phyloP scores from a whole-genome alignment of 495 filamentous ascomycete species.

The Chaetomidium leptoderma region DNA sequence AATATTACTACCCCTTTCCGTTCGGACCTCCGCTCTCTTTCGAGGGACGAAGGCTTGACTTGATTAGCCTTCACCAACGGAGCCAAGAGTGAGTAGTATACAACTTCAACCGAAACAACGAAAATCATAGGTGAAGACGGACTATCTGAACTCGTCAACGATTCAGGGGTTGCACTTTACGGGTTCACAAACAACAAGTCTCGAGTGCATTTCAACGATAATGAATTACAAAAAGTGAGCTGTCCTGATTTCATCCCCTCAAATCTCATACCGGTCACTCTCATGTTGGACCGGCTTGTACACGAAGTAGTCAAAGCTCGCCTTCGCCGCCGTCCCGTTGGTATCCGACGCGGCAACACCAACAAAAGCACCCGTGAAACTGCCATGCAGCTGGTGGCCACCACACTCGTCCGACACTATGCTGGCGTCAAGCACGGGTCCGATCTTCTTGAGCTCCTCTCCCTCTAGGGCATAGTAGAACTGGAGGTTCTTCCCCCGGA shows the following conservation, averaged over 20 bases:
- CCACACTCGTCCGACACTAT: conserved; percentile 55
- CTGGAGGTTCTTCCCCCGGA: conserved; percentile 46
- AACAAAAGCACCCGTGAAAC: conserved; percentile 56
- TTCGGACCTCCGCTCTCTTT: no score
- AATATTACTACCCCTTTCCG: no score
- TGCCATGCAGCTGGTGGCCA: conserved; percentile 52
- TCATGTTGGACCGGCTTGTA: conserved; percentile 47
- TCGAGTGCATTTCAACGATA: no score
- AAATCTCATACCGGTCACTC: conserved; percentile 46
- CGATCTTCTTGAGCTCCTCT: conserved; percentile 46
- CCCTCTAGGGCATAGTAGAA: conserved; percentile 48
- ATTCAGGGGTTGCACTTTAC: no score
- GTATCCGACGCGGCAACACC: conserved; percentile 52
- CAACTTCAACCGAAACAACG: no score
- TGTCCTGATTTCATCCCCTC: not conserved
- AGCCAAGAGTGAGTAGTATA: no score
- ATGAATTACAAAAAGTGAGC: no score
- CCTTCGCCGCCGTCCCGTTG: conserved; percentile 45
- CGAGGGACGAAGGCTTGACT: no score
- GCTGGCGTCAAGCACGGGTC: conserved; percentile 49
- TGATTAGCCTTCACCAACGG: no score
- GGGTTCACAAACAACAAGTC: no score
- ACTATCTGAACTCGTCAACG: no score
- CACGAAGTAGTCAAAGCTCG: conserved; percentile 49
- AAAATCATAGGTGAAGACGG: no score